A percentile compares a stretch with the other conserved stretches of the same genome.
These are phyloP conservation scores for Anastatica hierochuntica DNA, from an alignment of 345 rosid species.

Conservation along the genomic window DNA sequence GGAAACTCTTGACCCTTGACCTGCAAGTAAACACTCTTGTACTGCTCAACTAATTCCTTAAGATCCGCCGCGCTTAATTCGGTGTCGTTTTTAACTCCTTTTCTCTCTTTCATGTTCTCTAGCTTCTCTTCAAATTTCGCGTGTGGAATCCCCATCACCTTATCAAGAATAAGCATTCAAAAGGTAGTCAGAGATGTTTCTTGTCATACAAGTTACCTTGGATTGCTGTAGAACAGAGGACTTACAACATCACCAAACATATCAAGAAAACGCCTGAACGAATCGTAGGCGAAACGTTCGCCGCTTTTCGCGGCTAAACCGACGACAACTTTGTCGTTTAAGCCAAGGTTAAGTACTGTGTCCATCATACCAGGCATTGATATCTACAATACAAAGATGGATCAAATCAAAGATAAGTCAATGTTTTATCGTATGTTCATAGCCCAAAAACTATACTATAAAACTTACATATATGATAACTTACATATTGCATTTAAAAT, in stretches of 20 bases:
- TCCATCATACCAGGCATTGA: constrained; percentile 99
- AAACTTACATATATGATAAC: too few species aligned
- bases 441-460: neutral
- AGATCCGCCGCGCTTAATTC: constrained; percentile 67
- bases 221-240: constrained; percentile 12
- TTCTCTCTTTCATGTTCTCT: constrained; percentile 52
- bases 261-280: constrained; percentile 81
- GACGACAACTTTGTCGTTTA: constrained; percentile 69
- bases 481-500: too few species aligned
- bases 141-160: constrained; percentile 92
- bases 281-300: constrained; percentile 86
- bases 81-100: constrained; percentile 60
- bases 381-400: constrained; percentile 32
- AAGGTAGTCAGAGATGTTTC: neutral
- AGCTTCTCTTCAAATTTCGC: constrained; percentile 68
- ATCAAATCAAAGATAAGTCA: neutral
- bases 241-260: constrained; percentile 94
- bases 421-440: neutral
- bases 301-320: constrained; percentile 78
- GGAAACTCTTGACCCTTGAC: constrained; percentile 67
- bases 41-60: constrained; percentile 68
- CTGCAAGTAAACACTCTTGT: constrained; percentile 63
- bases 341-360: constrained; percentile 94
- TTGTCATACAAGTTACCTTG: neutral
- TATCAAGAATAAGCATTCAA: neutral